A percentile compares a stretch with the other conserved stretches of the same genome.
Conservation (phyloP, 2,329 filamentous ascomycete species). For the Verticillium albo-atrum region DNA sequence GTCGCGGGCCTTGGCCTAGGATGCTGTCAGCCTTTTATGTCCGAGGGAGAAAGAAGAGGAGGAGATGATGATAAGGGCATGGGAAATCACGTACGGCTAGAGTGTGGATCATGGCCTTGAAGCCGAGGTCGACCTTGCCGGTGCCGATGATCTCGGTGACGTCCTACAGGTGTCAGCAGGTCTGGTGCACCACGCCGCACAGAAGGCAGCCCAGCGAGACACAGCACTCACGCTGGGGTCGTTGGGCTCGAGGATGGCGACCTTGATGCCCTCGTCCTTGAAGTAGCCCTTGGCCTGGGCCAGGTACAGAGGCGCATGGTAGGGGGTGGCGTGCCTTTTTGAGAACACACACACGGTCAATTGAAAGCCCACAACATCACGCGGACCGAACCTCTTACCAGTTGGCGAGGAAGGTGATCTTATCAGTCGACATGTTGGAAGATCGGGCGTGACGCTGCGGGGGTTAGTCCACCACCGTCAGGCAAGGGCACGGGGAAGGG, state of each 20-base stretch:
- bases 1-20: conserved; percentile 66
- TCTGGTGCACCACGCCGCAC: not conserved
- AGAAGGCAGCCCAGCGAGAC: not conserved
- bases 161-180: conserved; percentile 41
- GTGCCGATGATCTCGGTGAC: conserved; percentile 78
- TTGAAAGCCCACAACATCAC: conserved; percentile 1
- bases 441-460: conserved; percentile 37
- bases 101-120: conserved; percentile 83
- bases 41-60: not conserved
- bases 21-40: too few relatives aligned
- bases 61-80: too few relatives aligned
- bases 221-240: conserved; percentile 62
- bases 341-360: conserved; percentile 7
- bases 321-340: conserved; percentile 76
- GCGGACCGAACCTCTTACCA: conserved; percentile 51
- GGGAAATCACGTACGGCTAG: conserved; percentile 50
- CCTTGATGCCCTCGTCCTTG: conserved; percentile 70
- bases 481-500: conserved; percentile 19
- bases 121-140: conserved; percentile 72
- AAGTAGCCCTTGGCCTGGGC: conserved; percentile 74
- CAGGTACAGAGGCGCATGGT: conserved; percentile 74
- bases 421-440: conserved; percentile 70
- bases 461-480: conserved; percentile 40
- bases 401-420: conserved; percentile 82
- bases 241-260: conserved; percentile 70